Evolutionary conservation across 345 rosid genomes (phyloP).

Genomic region (Acer campestre): DNA sequence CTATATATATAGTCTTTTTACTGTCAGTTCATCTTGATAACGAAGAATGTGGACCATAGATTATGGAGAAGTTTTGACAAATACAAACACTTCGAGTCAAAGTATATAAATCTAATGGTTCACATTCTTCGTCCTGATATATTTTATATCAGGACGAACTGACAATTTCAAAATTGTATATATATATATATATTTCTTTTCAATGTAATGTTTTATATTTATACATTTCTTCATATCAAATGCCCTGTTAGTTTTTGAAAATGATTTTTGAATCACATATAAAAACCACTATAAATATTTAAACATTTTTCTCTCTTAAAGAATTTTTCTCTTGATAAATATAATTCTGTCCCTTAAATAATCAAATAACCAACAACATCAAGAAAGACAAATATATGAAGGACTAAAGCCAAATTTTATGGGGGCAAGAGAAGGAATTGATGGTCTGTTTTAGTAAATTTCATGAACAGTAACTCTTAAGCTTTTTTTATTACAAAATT

Average conservation of each 20-base stretch:
- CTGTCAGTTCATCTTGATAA: too few relatives aligned
- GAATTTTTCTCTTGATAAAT: neutral
- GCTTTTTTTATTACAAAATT: conserved; percentile 14
- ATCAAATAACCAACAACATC: neutral
- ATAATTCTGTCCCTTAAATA: neutral
- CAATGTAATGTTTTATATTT: too few relatives aligned
- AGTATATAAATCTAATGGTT: too few relatives aligned
- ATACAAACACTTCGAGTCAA: too few relatives aligned
- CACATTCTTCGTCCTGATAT: too few relatives aligned
- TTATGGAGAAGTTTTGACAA: too few relatives aligned
- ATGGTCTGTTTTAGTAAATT: conserved; percentile 28
- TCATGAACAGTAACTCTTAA: conserved; percentile 24
- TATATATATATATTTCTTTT: too few relatives aligned
- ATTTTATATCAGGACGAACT: too few relatives aligned
- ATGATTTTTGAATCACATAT: neutral
- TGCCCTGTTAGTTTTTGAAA: neutral
- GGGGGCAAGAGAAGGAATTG: neutral
- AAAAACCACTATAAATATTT: neutral
- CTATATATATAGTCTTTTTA: too few relatives aligned
- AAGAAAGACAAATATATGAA: neutral
- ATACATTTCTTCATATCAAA: too few relatives aligned
- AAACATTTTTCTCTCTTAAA: neutral
- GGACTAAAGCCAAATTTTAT: neutral
- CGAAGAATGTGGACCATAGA: too few relatives aligned
- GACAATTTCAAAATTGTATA: too few relatives aligned